Evolutionary conservation across 1,284 basidiomycete species (phyloP).

Genomic region (Ganoderma meredithae): DNA sequence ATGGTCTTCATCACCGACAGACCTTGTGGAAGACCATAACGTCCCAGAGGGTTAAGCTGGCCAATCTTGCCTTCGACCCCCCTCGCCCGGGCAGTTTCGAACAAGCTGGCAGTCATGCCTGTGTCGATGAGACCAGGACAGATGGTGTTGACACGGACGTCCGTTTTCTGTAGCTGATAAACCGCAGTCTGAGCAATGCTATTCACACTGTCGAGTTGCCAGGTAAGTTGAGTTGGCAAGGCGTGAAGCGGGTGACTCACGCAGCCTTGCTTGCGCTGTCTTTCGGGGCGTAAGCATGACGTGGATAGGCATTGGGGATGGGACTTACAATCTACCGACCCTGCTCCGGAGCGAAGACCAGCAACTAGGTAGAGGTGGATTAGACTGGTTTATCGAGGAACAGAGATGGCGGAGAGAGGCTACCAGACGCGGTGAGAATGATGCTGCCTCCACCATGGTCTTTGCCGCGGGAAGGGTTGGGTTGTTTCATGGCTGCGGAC

Average conservation of each 20-base stretch:
- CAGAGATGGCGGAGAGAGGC: constrained; percentile 31
- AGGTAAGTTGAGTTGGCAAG: background rate
- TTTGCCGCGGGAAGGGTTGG: constrained; percentile 72
- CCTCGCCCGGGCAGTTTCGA: constrained; percentile 78
- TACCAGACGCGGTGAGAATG: constrained; percentile 89
- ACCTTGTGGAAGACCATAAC: constrained; percentile 85
- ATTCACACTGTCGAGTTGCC: constrained; percentile 65
- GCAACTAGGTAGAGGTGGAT: constrained; percentile 62
- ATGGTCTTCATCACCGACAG: constrained; percentile 8
- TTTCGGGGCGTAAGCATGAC: constrained; percentile 39
- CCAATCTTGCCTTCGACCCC: constrained; percentile 83
- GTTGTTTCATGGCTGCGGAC: constrained; percentile 80
- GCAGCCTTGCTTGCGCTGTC: constrained; percentile 93
- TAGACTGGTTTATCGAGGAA: background rate
- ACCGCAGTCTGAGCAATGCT: constrained; percentile 84
- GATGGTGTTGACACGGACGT: constrained; percentile 89
- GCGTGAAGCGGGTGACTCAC: constrained; percentile 50
- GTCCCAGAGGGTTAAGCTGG: constrained; percentile 84
- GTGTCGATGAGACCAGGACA: constrained; percentile 95
- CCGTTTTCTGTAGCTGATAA: constrained; percentile 83
- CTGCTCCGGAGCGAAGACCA: constrained; percentile 87
- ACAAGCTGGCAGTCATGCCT: constrained; percentile 81
- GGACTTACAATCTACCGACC: constrained; percentile 81
- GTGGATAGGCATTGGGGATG: background rate
- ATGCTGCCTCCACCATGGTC: constrained; percentile 80